Base-by-base conservation (phyloP, 257 asterid genomes). In the Handroanthus guayacan region DNA sequence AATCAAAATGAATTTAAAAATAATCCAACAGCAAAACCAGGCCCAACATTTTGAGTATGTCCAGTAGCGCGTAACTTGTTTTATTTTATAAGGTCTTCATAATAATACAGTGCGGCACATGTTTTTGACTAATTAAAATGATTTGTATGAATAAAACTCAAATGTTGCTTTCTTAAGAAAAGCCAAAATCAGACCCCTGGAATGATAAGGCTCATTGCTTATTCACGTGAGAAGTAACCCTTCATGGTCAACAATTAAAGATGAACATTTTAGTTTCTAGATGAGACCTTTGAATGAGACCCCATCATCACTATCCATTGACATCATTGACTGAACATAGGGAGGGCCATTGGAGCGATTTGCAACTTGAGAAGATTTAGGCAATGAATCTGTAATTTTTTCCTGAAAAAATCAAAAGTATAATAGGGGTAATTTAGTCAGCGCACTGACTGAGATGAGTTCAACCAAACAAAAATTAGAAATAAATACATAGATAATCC, bases 231-330 rank as follows among this genome's bases (percentile, higher is more conserved):
- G 37, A 37, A 13, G 11, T 38, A 64, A 44, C 3, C 36, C 16
- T 11, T 62, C 56, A 38, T 34, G 13, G 1, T 31, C 17, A 17
- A 31, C 16, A 10, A 50, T 50, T 5, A 11, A 48, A 25, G 14
- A 68, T 34, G 12, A 44, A 9, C 37, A 20, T 14, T 54, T 57
- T 2, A 39, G 36, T 36, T 36, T 20, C 12, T 52, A 36, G 25
- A 25, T 6, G 7, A 50, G 62, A 95, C 99, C 97, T 81, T 87
- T 82, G 81, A 71, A 91, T 54, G 98, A 82, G 81, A 95, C 89
- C 76, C 95, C 98, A 80, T 90, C 98, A 83, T 93, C 97, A 72
- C 82, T 86, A 66, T 93, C 98, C 84, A 85, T 79, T 51, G 97
- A 80, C 80, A 83, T 76, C 83, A 85, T 75, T 58, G 97, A 73